These are phyloP conservation scores for Suhomyces prunicola DNA, from an alignment of 805 yeast genomes.

Conservation along the genomic window DNA sequence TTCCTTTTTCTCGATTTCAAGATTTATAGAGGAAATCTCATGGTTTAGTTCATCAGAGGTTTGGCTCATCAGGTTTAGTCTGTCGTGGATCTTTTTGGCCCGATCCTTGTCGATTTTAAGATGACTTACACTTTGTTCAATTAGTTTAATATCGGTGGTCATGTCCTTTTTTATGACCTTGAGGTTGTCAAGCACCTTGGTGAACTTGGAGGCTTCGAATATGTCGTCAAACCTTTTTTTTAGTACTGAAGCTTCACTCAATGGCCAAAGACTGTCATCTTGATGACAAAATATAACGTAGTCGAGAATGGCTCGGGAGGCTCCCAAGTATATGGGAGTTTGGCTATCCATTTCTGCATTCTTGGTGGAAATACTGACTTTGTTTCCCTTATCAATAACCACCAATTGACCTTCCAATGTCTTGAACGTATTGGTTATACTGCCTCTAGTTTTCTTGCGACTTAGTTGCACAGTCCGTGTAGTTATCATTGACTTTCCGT, in stretches of 20 bases:
- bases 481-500: constrained; percentile 75
- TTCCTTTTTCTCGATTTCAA: constrained; percentile 51
- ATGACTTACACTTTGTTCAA: constrained; percentile 78
- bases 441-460: constrained; percentile 49
- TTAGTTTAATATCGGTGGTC: constrained; percentile 66
- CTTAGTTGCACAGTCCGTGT: constrained; percentile 80
- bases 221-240: constrained; percentile 95
- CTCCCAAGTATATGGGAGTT: constrained; percentile 83
- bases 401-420: constrained; percentile 87
- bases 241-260: constrained; percentile 82
- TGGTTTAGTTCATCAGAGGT: constrained; percentile 44
- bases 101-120: constrained; percentile 69
- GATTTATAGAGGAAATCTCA: constrained; percentile 48
- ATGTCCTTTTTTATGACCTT: constrained; percentile 76
- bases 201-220: constrained; percentile 90
- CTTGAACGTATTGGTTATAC: constrained; percentile 60
- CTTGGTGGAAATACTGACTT: constrained; percentile 74
- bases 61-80: constrained; percentile 40
- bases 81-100: constrained; percentile 55
- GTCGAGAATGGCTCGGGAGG: constrained; percentile 80
- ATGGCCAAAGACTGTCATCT: constrained; percentile 96
- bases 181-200: constrained; percentile 81
- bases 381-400: constrained; percentile 60
- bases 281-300: constrained; percentile 97
- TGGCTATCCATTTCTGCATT: constrained; percentile 74